A percentile compares a stretch with the other conserved stretches of the same genome.
These are phyloP conservation scores for Xerocomus amazonicus DNA, from an alignment of 1,284 basidiomycete genomes.

Conservation along the genomic window DNA sequence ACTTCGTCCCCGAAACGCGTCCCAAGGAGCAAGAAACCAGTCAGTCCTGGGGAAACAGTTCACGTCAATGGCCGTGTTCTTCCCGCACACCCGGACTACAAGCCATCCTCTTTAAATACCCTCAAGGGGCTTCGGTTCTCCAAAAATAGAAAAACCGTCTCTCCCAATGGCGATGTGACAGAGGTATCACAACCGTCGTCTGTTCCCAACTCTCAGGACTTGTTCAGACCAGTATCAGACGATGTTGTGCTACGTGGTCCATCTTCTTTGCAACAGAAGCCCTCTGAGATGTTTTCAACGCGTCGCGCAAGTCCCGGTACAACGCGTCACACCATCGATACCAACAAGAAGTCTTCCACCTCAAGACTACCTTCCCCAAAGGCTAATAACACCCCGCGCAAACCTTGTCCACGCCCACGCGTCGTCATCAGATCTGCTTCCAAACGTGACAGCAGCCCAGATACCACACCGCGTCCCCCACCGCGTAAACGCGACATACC, in stretches of 20 bases:
- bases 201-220: conserved; percentile 26
- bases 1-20: conserved; percentile 11
- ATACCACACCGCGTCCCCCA: conserved; percentile 17
- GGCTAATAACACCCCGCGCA: conserved; percentile 1
- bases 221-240: conserved; percentile 19
- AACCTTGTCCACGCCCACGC: conserved; percentile 12
- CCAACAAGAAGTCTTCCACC: not conserved
- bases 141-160: conserved; percentile 26
- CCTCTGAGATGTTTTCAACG: not conserved
- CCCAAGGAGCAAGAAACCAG: conserved; percentile 4
- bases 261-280: conserved; percentile 2
- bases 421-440: conserved; percentile 2
- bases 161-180: not conserved
- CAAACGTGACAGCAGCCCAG: conserved; percentile 10
- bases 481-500: conserved; percentile 3
- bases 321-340: not conserved
- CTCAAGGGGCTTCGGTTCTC: conserved; percentile 36
- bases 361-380: conserved; percentile 2
- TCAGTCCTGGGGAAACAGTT: conserved; percentile 12
- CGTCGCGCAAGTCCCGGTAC: conserved; percentile 2
- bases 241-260: conserved; percentile 6
- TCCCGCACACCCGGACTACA: conserved; percentile 24
- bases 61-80: conserved; percentile 17
- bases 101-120: conserved; percentile 8
- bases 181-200: conserved; percentile 23